Percentiles rank a stretch among this genome's conserved stretches.
phyloP scores from a whole-genome alignment of 2,329 filamentous ascomycete species.

The Fonsecaea erecta region DNA sequence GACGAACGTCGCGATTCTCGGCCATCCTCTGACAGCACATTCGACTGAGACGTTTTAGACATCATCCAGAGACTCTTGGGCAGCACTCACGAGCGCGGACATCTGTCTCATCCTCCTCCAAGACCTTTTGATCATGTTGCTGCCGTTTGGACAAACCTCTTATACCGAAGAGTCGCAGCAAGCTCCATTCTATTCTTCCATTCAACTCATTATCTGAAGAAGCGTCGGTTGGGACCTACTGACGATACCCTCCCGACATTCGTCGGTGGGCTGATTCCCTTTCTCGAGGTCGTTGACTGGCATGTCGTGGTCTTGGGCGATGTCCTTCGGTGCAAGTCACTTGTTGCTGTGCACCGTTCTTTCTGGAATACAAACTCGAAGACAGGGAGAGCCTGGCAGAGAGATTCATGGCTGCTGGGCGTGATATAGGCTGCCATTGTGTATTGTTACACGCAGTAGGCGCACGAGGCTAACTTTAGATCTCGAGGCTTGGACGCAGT shows the following conservation, averaged over 20 bases:
- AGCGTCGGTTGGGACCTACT: background rate
- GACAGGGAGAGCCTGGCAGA: background rate
- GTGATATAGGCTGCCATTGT: background rate
- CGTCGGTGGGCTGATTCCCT: background rate
- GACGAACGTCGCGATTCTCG: conserved; percentile 42
- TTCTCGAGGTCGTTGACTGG: background rate
- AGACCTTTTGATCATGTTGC: background rate
- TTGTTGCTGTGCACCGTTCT: background rate
- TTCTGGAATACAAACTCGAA: background rate
- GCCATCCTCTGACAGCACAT: conserved; percentile 13
- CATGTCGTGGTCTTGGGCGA: background rate
- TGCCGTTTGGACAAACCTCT: background rate
- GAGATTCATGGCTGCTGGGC: background rate
- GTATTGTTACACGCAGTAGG: background rate
- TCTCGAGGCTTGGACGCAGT: background rate
- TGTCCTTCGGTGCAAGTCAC: background rate
- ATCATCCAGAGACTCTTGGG: background rate
- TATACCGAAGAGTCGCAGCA: background rate
- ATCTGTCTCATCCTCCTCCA: background rate
- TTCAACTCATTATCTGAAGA: background rate
- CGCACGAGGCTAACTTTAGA: conserved; percentile 1
- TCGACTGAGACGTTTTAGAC: conserved; percentile 1
- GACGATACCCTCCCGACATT: background rate
- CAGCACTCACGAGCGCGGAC: background rate
- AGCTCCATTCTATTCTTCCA: background rate